Percentiles rank a stretch among this genome's conserved stretches.
Evolutionary conservation across 345 rosid species (phyloP).

Genomic region (Turritis glabra): DNA sequence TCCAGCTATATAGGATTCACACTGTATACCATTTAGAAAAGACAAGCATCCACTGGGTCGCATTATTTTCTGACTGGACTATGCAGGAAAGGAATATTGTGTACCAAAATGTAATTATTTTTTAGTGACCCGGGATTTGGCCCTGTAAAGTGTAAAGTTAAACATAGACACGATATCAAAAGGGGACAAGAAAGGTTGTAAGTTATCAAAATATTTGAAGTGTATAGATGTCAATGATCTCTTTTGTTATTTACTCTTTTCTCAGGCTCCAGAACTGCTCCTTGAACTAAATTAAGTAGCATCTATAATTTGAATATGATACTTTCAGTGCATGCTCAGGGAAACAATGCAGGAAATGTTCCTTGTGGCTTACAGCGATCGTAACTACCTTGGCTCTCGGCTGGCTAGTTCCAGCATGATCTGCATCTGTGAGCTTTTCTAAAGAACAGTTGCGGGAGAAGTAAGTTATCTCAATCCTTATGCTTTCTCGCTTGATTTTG

Average conservation of each 20-base stretch:
- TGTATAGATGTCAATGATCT: slow-evolving; percentile 19
- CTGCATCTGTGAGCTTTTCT: neutral
- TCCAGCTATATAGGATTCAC: slow-evolving; percentile 15
- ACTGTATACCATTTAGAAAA: slow-evolving; percentile 20
- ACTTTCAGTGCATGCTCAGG: neutral
- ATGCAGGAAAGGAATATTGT: slow-evolving; percentile 5
- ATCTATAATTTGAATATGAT: neutral
- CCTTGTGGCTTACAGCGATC: neutral
- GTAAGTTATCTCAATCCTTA: slow-evolving; percentile 11
- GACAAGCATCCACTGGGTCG: slow-evolving; percentile 7
- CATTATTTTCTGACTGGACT: slow-evolving; percentile 12
- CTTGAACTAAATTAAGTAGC: neutral
- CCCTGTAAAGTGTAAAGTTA: slow-evolving; percentile 26
- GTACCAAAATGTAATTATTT: slow-evolving; percentile 17
- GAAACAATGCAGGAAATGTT: neutral
- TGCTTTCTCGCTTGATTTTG: neutral
- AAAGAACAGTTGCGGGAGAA: neutral
- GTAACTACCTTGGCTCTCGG: neutral
- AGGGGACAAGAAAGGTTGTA: slow-evolving; percentile 20
- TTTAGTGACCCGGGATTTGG: neutral
- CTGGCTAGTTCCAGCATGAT: neutral
- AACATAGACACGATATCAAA: slow-evolving; percentile 13
- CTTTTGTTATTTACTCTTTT: neutral
- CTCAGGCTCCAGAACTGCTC: neutral
- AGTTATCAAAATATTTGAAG: slow-evolving; percentile 13